These are phyloP conservation scores for Allium sativum DNA, from an alignment of 106 monocot species.

Conservation along the genomic window DNA sequence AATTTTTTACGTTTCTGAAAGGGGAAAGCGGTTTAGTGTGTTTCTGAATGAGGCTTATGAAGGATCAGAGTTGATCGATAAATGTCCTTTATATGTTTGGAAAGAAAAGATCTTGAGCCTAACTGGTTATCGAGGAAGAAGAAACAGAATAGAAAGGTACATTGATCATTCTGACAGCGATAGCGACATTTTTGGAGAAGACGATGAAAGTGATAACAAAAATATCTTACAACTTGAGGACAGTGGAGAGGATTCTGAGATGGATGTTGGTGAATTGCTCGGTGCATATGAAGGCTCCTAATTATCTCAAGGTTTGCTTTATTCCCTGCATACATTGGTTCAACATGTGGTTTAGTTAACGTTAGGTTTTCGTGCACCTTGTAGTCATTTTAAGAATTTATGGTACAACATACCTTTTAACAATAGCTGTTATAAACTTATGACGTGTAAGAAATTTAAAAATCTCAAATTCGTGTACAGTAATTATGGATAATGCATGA, in stretches of 20 bases:
- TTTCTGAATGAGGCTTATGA: conserved; percentile 84
- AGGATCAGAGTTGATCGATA: conserved; percentile 59
- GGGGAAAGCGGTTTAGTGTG: conserved; percentile 74
- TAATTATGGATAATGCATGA: too few relatives aligned
- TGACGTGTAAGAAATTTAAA: too few relatives aligned
- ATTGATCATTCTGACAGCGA: conserved; percentile 33
- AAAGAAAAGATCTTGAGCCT: conserved; percentile 67
- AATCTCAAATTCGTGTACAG: too few relatives aligned
- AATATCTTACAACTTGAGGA: conserved; percentile 24
- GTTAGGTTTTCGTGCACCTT: too few relatives aligned
- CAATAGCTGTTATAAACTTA: too few relatives aligned
- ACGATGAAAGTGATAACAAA: conserved; percentile 4
- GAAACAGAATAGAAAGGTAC: conserved; percentile 34
- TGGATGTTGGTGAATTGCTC: conserved; percentile 16
- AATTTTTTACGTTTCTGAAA: conserved; percentile 89
- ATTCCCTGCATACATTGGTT: too few relatives aligned
- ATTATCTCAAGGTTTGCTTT: too few relatives aligned
- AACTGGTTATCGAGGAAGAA: conserved; percentile 73
- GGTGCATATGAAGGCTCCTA: too few relatives aligned
- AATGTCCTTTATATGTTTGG: conserved; percentile 73
- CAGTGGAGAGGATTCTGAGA: conserved; percentile 15
- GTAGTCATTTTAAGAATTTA: too few relatives aligned
- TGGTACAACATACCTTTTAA: too few relatives aligned
- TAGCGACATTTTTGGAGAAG: conserved; percentile 13
- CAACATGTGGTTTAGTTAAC: too few relatives aligned